Conservation (phyloP, 2,329 filamentous ascomycete genomes). For the Curvularia lunata region DNA sequence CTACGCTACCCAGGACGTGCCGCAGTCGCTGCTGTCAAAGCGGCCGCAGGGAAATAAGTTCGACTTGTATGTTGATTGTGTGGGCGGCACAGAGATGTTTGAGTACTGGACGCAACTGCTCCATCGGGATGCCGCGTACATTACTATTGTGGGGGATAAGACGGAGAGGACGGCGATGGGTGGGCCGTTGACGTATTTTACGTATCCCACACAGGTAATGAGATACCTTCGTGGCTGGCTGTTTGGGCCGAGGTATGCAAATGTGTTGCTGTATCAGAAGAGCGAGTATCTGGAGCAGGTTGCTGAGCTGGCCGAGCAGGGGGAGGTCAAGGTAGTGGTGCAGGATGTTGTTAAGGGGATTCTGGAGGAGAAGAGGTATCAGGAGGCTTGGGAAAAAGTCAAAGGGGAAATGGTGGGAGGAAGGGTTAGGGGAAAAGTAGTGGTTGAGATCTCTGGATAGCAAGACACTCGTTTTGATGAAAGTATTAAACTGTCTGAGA, state of each 20-base stretch:
- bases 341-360: slow-evolving; percentile 40
- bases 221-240: slow-evolving; percentile 32
- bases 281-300: slow-evolving; percentile 35
- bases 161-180: slow-evolving; percentile 49
- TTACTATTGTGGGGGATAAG: slow-evolving; percentile 51
- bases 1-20: slow-evolving; percentile 41
- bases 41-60: slow-evolving; percentile 40
- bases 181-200: slow-evolving; percentile 44
- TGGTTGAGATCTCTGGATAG: slow-evolving; percentile 26
- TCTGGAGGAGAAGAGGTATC: slow-evolving; percentile 24
- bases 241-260: slow-evolving; percentile 40
- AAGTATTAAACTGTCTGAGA: too few relatives aligned
- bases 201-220: slow-evolving; percentile 35
- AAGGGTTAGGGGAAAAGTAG: slow-evolving; percentile 41
- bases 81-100: slow-evolving; percentile 58
- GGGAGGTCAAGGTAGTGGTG: slow-evolving; percentile 30
- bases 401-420: slow-evolving; percentile 35
- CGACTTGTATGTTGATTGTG: slow-evolving; percentile 59
- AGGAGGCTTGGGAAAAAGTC: slow-evolving; percentile 33
- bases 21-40: slow-evolving; percentile 43
- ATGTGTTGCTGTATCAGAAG: slow-evolving; percentile 32
- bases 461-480: neutral
- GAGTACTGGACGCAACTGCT: slow-evolving; percentile 33
- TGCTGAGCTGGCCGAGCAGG: slow-evolving; percentile 29
- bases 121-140: slow-evolving; percentile 50